Evolutionary conservation across 176 grass and related monocot genomes (phyloP).

Genomic region (Saccharum spontaneum): DNA sequence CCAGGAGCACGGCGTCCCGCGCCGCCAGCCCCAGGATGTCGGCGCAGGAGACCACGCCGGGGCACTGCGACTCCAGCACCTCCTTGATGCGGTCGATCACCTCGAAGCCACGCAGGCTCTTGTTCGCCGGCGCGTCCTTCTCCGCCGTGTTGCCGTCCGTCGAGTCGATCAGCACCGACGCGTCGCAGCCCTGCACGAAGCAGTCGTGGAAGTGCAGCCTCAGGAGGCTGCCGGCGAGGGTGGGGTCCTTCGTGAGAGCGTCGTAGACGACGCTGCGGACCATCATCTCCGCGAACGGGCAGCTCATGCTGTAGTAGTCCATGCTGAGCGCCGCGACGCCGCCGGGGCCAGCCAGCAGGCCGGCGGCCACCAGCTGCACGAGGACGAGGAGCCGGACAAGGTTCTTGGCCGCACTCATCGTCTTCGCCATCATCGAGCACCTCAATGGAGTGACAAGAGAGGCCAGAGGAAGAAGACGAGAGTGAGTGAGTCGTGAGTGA

Average conservation of each 20-base stretch:
- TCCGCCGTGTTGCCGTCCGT: constrained; percentile 60
- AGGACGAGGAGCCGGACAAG: constrained; percentile 43
- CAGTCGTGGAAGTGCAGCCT: constrained; percentile 95
- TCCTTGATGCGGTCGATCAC: constrained; percentile 81
- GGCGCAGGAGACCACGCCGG: constrained; percentile 79
- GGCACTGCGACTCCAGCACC: constrained; percentile 58
- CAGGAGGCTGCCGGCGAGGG: constrained; percentile 71
- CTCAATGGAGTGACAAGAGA: neutral
- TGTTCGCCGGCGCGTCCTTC: constrained; percentile 82
- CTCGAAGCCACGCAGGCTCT: constrained; percentile 75
- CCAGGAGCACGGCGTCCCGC: constrained; percentile 67
- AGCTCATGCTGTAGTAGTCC: constrained; percentile 80
- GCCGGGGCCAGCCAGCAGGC: constrained; percentile 21
- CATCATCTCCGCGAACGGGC: constrained; percentile 69
- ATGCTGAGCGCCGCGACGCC: constrained; percentile 58
- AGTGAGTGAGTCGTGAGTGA: constrained; percentile 2
- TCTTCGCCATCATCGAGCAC: neutral
- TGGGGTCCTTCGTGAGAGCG: constrained; percentile 52
- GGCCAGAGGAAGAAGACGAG: neutral
- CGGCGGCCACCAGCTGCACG: constrained; percentile 33
- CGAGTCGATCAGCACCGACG: constrained; percentile 79
- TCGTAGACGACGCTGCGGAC: constrained; percentile 51
- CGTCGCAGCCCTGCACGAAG: constrained; percentile 95
- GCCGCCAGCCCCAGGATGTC: constrained; percentile 75
- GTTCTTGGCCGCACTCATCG: constrained; percentile 5